Conservation (phyloP, 805 yeast genomes). For the Wickerhamomyces ciferrii region DNA sequence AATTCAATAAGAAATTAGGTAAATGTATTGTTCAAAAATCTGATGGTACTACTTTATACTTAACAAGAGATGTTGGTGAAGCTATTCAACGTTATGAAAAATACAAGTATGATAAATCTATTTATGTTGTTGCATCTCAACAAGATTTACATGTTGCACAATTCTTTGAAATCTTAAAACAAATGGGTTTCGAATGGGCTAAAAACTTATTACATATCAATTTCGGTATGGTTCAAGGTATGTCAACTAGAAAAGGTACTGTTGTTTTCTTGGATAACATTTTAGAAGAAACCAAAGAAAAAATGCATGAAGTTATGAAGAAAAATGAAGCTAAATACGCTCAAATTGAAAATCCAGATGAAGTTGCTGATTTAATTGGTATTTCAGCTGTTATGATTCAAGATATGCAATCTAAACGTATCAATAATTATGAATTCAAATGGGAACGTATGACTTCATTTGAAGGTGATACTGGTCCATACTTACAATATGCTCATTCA, state of each 20-base stretch:
- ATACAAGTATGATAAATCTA: constrained; percentile 89
- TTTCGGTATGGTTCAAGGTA: constrained; percentile 97
- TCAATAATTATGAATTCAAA: constrained; percentile 92
- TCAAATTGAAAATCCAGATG: constrained; percentile 90
- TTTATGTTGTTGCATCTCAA: constrained; percentile 93
- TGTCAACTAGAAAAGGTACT: constrained; percentile 98
- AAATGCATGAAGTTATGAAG: constrained; percentile 96
- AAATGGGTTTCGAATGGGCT: constrained; percentile 89
- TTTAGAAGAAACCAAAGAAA: constrained; percentile 85
- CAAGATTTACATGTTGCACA: constrained; percentile 94
- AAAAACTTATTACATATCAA: constrained; percentile 73
- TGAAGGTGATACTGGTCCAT: constrained; percentile 99
- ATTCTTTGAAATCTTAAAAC: constrained; percentile 88
- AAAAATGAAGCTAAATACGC: constrained; percentile 86
- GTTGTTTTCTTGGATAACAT: constrained; percentile 96
- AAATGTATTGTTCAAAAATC: constrained; percentile 89
- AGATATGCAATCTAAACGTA: constrained; percentile 97
- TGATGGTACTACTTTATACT: constrained; percentile 91
- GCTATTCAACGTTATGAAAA: constrained; percentile 85
- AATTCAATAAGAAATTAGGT: constrained; percentile 86
- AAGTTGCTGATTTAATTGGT: constrained; percentile 92
- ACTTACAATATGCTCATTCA: constrained; percentile 96
- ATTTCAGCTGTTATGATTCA: constrained; percentile 98
- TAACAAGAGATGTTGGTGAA: constrained; percentile 96
- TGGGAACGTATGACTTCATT: constrained; percentile 98